Evolutionary conservation across 345 rosid genomes (phyloP).

Genomic region (Gossypium stocksii): DNA sequence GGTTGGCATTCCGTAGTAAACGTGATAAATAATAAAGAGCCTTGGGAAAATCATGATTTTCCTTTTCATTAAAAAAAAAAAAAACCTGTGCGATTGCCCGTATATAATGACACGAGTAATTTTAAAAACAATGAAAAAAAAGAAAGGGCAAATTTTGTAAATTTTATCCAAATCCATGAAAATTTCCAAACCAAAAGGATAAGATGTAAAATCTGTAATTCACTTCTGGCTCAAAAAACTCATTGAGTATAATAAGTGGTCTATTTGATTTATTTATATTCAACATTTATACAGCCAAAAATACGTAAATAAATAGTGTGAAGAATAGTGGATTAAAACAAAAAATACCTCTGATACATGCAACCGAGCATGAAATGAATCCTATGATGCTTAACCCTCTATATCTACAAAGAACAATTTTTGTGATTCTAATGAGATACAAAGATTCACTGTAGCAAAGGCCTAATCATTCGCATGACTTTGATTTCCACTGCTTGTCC

Average conservation of each 20-base stretch:
- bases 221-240: not conserved
- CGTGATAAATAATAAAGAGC: not conserved
- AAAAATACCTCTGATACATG: not conserved
- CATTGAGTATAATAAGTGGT: not conserved
- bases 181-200: not conserved
- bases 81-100: not conserved
- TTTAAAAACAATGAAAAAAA: too few species aligned
- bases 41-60: not conserved
- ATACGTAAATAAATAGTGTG: not conserved
- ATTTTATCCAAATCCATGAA: not conserved
- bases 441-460: not conserved
- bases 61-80: not conserved
- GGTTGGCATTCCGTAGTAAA: not conserved
- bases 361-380: constrained; percentile 1
- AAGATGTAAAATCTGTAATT: not conserved
- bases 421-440: constrained; percentile 7
- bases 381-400: constrained; percentile 14
- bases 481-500: not conserved
- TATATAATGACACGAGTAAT: not conserved
- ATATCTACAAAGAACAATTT: constrained; percentile 28
- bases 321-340: not conserved
- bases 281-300: constrained; percentile 17
- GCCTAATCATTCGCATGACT: not conserved
- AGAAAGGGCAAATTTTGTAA: too few species aligned
- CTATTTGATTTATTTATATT: constrained; percentile 18